Evolutionary conservation across 306 rosid species (phyloP), one percentile per base, ranked within the genome.

Genomic region (Senna siamea): DNA sequence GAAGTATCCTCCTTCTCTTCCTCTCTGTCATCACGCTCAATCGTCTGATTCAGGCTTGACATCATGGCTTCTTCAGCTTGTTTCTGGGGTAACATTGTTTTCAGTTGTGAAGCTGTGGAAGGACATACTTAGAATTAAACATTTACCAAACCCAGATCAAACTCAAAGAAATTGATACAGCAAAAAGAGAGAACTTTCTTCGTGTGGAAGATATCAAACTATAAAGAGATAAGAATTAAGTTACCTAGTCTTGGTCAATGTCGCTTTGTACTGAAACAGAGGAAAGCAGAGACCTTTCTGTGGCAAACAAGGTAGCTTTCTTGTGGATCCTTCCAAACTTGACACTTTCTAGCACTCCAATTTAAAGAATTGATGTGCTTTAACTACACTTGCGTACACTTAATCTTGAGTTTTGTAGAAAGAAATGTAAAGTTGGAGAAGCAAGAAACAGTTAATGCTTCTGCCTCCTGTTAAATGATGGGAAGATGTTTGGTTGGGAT

Each of bases 31-130:
- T 74, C 88, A 17, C 23, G 80, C 54, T 85, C 87, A 34, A 47
- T 26, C 7, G 73, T 69, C 66, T 80, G 82, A 56, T 75, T 86
- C 30, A 73, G 70, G 75, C 79, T 84, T 11, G 90, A 76, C 64
- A 85, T 83, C 64, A 83, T 88, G 65, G 86, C 87, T 60, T 87
- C 92, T 80, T 91, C 97, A 4, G 69, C 86, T 80, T 87, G 90
- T 70, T 85, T 88, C 80, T 77, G 84, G 17, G 84, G 76, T 13
- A 48, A 54, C 95, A 91, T 91, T 78, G 58, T 55, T 76, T 19
- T 38, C 37, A 75, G 50, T 9, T 17, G 55, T 59, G 47, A 59
- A 26, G 60, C 58, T 77, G 84, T 76, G 85, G 15, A 26, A 61
- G 41, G 83, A 26, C 22, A 54, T 15, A 5, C 69, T 71, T 44